Conservation (phyloP, 2,329 filamentous ascomycete species). For the Amesomyces nigricolor region DNA sequence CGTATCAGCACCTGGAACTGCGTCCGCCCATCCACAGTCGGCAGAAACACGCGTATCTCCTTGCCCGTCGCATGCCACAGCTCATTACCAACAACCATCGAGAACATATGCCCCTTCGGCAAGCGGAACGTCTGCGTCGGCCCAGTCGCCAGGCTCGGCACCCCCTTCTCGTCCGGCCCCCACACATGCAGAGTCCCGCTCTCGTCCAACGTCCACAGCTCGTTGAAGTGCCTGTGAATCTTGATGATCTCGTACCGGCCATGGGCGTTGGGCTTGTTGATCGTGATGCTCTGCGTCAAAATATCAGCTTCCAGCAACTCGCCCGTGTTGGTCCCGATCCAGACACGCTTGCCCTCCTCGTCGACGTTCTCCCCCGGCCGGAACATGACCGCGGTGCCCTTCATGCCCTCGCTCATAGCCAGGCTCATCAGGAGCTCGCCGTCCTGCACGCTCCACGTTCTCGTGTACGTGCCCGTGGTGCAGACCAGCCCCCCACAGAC, state of each 20-base stretch:
- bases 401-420: constrained; percentile 77
- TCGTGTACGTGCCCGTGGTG: constrained; percentile 78
- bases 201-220: constrained; percentile 93
- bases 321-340: constrained; percentile 84
- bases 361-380: constrained; percentile 73
- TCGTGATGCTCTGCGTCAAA: constrained; percentile 61
- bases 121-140: constrained; percentile 71
- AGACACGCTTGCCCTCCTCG: constrained; percentile 74
- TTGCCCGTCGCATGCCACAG: constrained; percentile 87
- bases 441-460: constrained; percentile 79
- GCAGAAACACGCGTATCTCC: constrained; percentile 77
- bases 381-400: constrained; percentile 75
- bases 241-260: constrained; percentile 72
- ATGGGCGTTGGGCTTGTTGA: constrained; percentile 66
- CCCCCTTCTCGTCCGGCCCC: constrained; percentile 66
- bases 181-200: constrained; percentile 81
- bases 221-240: constrained; percentile 79
- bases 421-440: constrained; percentile 78
- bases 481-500: constrained; percentile 84
- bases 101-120: constrained; percentile 78
- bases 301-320: constrained; percentile 90
- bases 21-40: constrained; percentile 59
- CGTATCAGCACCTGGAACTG: constrained; percentile 71
- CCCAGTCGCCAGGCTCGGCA: constrained; percentile 67
- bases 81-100: constrained; percentile 76